Evolutionary conservation across 768 basidiomycete genomes (phyloP), one percentile per base, ranked within the genome.

Genomic region (Pleurotus citrinopileatus): DNA sequence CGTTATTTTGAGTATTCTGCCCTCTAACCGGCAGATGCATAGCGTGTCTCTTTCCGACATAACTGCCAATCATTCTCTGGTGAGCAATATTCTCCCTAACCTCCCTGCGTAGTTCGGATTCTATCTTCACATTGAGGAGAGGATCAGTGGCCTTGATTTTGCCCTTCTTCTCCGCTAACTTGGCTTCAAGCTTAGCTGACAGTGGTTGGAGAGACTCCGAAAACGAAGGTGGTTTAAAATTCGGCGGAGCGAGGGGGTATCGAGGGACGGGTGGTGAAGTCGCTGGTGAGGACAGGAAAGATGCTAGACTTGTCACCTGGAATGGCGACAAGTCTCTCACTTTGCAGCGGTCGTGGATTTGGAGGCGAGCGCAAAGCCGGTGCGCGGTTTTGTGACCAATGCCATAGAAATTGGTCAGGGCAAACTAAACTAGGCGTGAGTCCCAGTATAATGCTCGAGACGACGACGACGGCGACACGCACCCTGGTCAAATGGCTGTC

Each of bases 21-120:
- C 96, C 96, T 68, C 96, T 81, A 56, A 98, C 96, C 2, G 96
- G 96, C 42, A 96, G 70, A 55, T 86, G 83, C 86, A 94, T 92
- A 6, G 93, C 93, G 67, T 98, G 96, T 69, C 94, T 76, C 75
- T 84, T 84, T 46, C 97, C 97, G 47, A 92, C 84, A 69, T 96
- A 95, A 60, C 89, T 93, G 44, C 96, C 96, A 69, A 98, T 94
- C 80, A 89, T 89, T 57, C 92, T 77, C 70, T 94, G 85, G 72
- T 97, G 94, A 4, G 83, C 85, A 67, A 99, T 95, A 67, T 98
- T 94, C 68, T 92, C 92, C 72, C 85, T 82, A 62, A 95, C 78
- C 66, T 86, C 80, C 62, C 89, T 81, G 67, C 78, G 82, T 64
- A 95, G 72, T 68, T 98, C 97, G 17, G 87, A 82, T 73, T 98